Base-by-base conservation (phyloP, 495 filamentous ascomycete species). In the Hypoxylon subgilvum region DNA sequence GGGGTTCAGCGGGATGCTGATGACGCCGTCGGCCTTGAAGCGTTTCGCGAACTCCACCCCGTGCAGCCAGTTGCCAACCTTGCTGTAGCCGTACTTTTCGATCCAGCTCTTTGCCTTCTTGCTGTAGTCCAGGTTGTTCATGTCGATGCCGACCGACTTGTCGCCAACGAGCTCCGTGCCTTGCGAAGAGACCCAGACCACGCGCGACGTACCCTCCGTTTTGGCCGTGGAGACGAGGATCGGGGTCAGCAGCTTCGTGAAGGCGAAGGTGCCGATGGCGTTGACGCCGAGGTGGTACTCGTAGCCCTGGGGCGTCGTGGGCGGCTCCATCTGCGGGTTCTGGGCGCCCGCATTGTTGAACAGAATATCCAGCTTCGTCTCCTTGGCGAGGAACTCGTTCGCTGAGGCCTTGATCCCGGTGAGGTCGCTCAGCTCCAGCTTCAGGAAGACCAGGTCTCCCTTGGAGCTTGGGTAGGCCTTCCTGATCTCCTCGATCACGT, bases 281-380 rank as follows among this genome's bases (percentile, higher is more conserved):
- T 78, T 78, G 1, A 69, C 69, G 13, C 72, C 73, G 17, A 76
- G 61, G 14, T 72, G 68, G 3, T 56, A 36, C 42, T 76, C 73
- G 40, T 73, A 66, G 9, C 73, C 72, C 41, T 75, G 71, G 0
- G 39, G 32, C 6, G 60, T 74, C 40, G 41, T 49, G 35, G 42
- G 61, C 1, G 46, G 39, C 44, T 64, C 16, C 17, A 19, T 18
- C 18, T 48, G 6, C 27, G 46, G 42, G 19, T 52, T 46, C 28
- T 48, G 32, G 21, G 76, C 61, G 36, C 72, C 74, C 30, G 74
- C 75, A 25, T 77, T 78, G 63, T 77, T 74, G 45, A 65, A 76
- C 1, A 78, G 57, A 3, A 69, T 69, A 35, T 77, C 38, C 0
- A 76, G 67, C 17, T 57, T 61, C n/a, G 40, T 36, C 44, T 77